These are phyloP conservation scores for Hymenoscyphus scutula DNA, from an alignment of 2,329 filamentous ascomycete species.

Conservation along the genomic window DNA sequence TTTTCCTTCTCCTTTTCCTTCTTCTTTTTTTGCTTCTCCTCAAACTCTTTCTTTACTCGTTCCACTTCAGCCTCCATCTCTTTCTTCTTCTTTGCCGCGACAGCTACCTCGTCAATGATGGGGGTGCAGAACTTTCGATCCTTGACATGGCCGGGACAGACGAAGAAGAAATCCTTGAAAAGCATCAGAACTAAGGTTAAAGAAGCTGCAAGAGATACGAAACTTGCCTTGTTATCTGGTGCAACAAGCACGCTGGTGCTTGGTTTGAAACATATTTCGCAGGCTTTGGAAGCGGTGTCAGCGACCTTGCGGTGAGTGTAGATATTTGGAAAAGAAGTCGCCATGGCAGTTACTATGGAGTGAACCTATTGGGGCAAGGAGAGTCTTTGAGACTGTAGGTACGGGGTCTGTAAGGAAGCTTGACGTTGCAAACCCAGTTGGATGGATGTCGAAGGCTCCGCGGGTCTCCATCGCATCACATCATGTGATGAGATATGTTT, in stretches of 20 bases:
- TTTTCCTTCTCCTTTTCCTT: conserved; percentile 68
- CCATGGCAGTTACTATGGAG: not conserved
- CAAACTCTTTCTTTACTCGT: conserved; percentile 65
- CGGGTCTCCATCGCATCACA: no score
- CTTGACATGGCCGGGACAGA: conserved; percentile 79
- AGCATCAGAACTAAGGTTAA: not conserved
- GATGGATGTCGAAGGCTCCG: no score
- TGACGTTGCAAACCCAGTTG: not conserved
- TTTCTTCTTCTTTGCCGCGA: conserved; percentile 57
- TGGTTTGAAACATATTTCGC: conserved; percentile 89
- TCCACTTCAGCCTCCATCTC: conserved; percentile 66
- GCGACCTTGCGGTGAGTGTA: conserved; percentile 87
- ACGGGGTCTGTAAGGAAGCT: not conserved
- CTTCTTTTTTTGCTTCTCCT: conserved; percentile 72
- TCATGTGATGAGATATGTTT: not conserved
- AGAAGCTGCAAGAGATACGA: not conserved
- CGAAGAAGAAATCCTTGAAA: conserved; percentile 81
- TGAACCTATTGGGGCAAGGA: not conserved
- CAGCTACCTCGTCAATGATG: conserved; percentile 65
- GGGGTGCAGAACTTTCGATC: conserved; percentile 79
- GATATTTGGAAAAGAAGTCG: conserved; percentile 63
- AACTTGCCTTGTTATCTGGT: conserved; percentile 77
- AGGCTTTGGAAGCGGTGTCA: conserved; percentile 77
- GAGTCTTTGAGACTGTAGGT: not conserved
- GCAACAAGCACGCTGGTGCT: conserved; percentile 85